Conservation (phyloP, 805 yeast species). For the Starmerella bacillaris region DNA sequence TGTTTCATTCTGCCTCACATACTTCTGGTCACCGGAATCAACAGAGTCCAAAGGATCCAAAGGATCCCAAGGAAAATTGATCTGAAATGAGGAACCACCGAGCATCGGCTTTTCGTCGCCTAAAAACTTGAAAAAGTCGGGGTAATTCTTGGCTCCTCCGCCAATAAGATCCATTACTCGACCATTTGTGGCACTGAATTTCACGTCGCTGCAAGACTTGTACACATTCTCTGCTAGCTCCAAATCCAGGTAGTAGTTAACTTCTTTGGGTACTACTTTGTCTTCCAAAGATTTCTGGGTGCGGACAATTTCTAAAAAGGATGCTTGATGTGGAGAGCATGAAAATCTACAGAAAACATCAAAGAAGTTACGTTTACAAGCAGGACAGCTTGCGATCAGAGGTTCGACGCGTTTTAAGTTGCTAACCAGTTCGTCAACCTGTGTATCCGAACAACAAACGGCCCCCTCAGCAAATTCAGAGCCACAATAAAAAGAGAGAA, state of each 20-base stretch:
- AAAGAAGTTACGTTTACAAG: slow-evolving; percentile 71
- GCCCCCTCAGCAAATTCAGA: slow-evolving; percentile 29
- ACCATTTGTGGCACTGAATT: slow-evolving; percentile 88
- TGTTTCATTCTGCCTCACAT: slow-evolving; percentile 15
- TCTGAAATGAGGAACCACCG: slow-evolving; percentile 94
- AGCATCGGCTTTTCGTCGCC: slow-evolving; percentile 88
- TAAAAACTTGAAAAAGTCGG: slow-evolving; percentile 61
- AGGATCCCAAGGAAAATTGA: slow-evolving; percentile 43
- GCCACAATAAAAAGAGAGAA: slow-evolving; percentile 51
- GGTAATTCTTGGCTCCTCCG: slow-evolving; percentile 76
- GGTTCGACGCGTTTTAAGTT: slow-evolving; percentile 62
- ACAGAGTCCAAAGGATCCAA: neutral
- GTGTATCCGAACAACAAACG: slow-evolving; percentile 58
- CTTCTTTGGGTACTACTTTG: slow-evolving; percentile 47
- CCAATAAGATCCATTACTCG: slow-evolving; percentile 93
- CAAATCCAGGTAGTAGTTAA: slow-evolving; percentile 43
- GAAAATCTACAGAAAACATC: slow-evolving; percentile 72
- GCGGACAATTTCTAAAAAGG: slow-evolving; percentile 49
- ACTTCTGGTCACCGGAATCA: neutral
- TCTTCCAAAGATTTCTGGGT: slow-evolving; percentile 34
- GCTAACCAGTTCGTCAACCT: slow-evolving; percentile 33
- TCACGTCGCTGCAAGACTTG: slow-evolving; percentile 74
- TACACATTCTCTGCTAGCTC: slow-evolving; percentile 46
- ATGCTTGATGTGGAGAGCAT: slow-evolving; percentile 69
- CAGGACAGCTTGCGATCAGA: slow-evolving; percentile 78